phyloP scores from a whole-genome alignment of 2,329 filamentous ascomycete genomes.

The Diplodia corticola region DNA sequence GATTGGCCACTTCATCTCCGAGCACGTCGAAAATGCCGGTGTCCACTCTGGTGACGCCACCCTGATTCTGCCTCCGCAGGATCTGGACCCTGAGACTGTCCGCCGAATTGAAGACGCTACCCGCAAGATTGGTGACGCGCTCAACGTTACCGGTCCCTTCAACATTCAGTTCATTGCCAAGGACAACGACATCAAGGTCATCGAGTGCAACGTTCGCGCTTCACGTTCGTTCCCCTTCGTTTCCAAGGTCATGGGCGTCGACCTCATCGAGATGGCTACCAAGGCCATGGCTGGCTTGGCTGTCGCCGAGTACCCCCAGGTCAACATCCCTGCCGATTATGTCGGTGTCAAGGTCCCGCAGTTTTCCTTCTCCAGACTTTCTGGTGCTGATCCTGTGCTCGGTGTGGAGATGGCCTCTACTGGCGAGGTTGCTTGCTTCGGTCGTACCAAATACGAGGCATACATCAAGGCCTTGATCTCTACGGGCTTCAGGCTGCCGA shows the following conservation, averaged over 20 bases:
- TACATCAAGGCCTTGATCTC: conserved; percentile 96
- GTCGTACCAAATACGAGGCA: conserved; percentile 92
- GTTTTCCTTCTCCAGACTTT: conserved; percentile 97
- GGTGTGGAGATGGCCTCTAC: conserved; percentile 99
- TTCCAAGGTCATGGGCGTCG: conserved; percentile 96
- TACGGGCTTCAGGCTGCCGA: conserved; percentile 93
- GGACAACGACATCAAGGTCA: conserved; percentile 99
- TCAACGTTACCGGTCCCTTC: conserved; percentile 95
- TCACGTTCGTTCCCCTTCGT: conserved; percentile 98
- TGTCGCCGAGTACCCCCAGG: conserved; percentile 77
- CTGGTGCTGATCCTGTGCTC: conserved; percentile 91
- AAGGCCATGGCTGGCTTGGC: conserved; percentile 90
- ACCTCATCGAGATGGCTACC: conserved; percentile 97
- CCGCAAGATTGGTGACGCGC: conserved; percentile 86
- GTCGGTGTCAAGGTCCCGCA: conserved; percentile 98
- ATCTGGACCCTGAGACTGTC: conserved; percentile 86
- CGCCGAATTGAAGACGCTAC: conserved; percentile 91
- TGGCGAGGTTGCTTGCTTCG: conserved; percentile 96
- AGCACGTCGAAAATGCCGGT: conserved; percentile 98
- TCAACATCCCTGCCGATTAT: conserved; percentile 73
- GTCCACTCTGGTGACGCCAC: conserved; percentile 98
- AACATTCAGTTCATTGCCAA: conserved; percentile 99
- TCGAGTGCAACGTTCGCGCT: conserved; percentile 96
- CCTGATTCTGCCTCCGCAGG: conserved; percentile 89
- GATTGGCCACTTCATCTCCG: conserved; percentile 94